These are phyloP conservation scores for Coemansia asiatica DNA, from an alignment of 192 early-diverging fungal species.

Conservation along the genomic window DNA sequence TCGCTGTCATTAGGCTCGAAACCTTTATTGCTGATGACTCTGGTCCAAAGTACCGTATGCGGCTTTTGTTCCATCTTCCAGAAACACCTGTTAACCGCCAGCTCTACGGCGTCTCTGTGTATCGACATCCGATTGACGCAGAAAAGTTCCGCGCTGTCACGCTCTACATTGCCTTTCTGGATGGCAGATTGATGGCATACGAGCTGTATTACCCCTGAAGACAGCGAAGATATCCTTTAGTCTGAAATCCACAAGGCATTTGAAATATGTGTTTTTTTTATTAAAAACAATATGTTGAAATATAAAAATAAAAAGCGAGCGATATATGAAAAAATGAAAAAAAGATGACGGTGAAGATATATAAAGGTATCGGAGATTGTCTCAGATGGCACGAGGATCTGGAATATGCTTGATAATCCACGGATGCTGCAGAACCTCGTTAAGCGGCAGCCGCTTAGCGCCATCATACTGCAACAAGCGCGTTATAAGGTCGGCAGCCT, in stretches of 20 bases:
- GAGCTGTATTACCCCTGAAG: conserved; percentile 21
- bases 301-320: not conserved
- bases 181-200: conserved; percentile 28
- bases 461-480: conserved; percentile 74
- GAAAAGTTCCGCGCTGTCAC: conserved; percentile 2
- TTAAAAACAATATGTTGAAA: not conserved
- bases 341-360: not conserved
- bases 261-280: no score
- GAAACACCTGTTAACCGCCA: conserved; percentile 10
- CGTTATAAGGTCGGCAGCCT: conserved; percentile 83
- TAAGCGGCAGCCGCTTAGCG: conserved; percentile 67
- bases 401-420: conserved; percentile 58
- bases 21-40: not conserved
- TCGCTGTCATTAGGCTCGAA: conserved; percentile 23
- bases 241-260: no score
- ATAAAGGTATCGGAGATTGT: not conserved
- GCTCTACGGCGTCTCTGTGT: conserved; percentile 39
- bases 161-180: conserved; percentile 25
- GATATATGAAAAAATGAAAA: not conserved
- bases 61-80: conserved; percentile 20
- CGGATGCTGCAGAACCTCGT: conserved; percentile 78
- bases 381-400: conserved; percentile 19
- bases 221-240: not conserved
- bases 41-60: conserved; percentile 8
- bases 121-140: conserved; percentile 22